Evolutionary conservation across 257 asterid genomes (phyloP), one percentile per base, ranked within the genome.

Genomic region (Capsicum pubescens): DNA sequence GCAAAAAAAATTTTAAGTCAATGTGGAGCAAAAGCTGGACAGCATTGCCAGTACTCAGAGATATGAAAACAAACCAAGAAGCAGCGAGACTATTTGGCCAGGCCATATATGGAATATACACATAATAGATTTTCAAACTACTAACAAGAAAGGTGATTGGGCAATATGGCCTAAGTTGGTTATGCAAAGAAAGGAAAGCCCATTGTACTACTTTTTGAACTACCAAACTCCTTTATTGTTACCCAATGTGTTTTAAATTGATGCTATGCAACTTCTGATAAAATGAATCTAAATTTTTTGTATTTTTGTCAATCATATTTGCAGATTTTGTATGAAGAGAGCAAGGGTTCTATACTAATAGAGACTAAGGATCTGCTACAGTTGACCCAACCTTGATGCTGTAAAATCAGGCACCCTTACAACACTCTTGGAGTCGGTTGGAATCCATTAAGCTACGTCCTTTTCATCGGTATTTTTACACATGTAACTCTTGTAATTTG

Each of bases 81-180:
- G 46, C 81, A 50, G 81, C 12, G 81, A 50, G 11, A 74, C 61
- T 21, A 3, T 6, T 72, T 74, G 44, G 60, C 39, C 44, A 74
- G 59, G 2, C 26, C 60, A 50, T 8, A 1, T 44, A 17, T 21
- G 39, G 81, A 19, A 50, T 7, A 50, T 46, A 74, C 21, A 21
- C 12, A 19, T 74, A 55, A 50, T 21, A 9, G 80, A 74, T 21
- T 50, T 50, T 19, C 44, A 50, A 48, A 21, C 39, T 74, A 74
- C 46, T 74, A 74, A 74, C 44, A 74, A 70, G 42, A 50, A 50
- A 74, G 61, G 80, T 19, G 80, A 74, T 71, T 71, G n/a, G n/a
- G 0, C 3, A n/a, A 5, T 48, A 74, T 1, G 19, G 60, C 60
- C 44, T 46, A n/a, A 71, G 16, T 19, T 71, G 46, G 9, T 71